These are phyloP conservation scores for Yamadazyma akitaensis DNA, from an alignment of 805 yeast species.

Conservation along the genomic window DNA sequence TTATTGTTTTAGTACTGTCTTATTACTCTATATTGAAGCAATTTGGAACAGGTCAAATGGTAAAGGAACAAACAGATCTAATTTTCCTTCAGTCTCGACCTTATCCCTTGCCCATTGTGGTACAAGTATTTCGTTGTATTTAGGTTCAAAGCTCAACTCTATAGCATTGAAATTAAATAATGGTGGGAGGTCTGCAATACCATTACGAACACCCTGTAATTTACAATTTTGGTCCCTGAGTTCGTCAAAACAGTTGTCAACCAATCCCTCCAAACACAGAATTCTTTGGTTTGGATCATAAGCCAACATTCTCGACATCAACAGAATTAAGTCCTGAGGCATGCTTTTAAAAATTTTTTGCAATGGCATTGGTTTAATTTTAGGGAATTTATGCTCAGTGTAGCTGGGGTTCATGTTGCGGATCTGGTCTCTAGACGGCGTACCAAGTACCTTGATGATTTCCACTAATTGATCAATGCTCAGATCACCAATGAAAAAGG, in stretches of 20 bases:
- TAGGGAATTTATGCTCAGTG: constrained; percentile 95
- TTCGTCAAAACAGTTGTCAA: constrained; percentile 54
- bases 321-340: constrained; percentile 50
- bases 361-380: constrained; percentile 73
- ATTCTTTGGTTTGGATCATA: constrained; percentile 68
- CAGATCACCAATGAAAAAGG: constrained; percentile 94
- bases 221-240: constrained; percentile 37
- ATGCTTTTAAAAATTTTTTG: constrained; percentile 59
- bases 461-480: constrained; percentile 98
- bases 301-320: constrained; percentile 55
- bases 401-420: constrained; percentile 94
- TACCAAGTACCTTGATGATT: constrained; percentile 93
- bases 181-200: constrained; percentile 42
- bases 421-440: constrained; percentile 90
- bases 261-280: constrained; percentile 52
- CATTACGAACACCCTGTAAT: constrained; percentile 42
- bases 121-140: constrained; percentile 35
- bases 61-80: constrained; percentile 11
- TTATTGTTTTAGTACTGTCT: not conserved
- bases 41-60: constrained; percentile 9
- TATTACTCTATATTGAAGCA: constrained; percentile 7
- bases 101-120: constrained; percentile 35
- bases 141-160: constrained; percentile 47
- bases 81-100: constrained; percentile 7
- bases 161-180: constrained; percentile 51